phyloP scores from a whole-genome alignment of 352 stramenopile species.

The Globisporangium viniferum region DNA sequence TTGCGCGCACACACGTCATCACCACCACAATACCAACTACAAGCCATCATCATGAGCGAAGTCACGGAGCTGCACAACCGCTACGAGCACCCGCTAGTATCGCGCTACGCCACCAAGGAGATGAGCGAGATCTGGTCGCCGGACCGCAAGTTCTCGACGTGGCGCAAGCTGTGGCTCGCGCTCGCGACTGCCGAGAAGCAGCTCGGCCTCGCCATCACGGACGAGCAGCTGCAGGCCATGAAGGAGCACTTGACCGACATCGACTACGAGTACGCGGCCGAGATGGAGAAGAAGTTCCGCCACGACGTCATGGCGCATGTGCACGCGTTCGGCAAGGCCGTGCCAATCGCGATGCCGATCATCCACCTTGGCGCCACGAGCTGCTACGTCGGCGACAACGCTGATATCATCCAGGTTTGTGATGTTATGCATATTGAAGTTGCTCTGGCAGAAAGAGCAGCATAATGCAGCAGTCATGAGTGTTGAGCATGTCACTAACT shows the following conservation, averaged over 20 bases:
- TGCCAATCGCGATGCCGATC: constrained; percentile 96
- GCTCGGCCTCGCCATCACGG: constrained; percentile 95
- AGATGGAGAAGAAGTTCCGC: constrained; percentile 98
- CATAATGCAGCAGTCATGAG: not conserved
- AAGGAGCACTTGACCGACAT: constrained; percentile 94
- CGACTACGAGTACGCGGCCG: constrained; percentile 96
- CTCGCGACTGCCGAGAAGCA: constrained; percentile 97
- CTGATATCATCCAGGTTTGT: constrained; percentile 94
- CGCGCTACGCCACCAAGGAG: constrained; percentile 98
- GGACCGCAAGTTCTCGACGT: constrained; percentile 99
- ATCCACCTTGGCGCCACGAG: constrained; percentile 98
- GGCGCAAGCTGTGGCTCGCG: constrained; percentile 97
- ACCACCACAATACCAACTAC: not conserved
- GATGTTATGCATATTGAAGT: not conserved
- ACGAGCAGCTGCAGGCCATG: constrained; percentile 98
- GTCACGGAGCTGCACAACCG: constrained; percentile 48
- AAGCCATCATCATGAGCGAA: constrained; percentile 31
- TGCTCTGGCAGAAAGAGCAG: not conserved
- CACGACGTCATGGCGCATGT: constrained; percentile 99
- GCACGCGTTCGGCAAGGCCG: constrained; percentile 96
- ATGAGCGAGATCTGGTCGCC: constrained; percentile 99
- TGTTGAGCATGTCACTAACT: constrained; percentile 4
- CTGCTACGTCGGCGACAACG: constrained; percentile 99
- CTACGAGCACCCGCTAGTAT: constrained; percentile 89
- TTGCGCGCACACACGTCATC: not conserved